A percentile compares a stretch with the other conserved stretches of the same genome.
Evolutionary conservation across 805 yeast species (phyloP).

Genomic region (Kluyveromyces dobzhanskii): DNA sequence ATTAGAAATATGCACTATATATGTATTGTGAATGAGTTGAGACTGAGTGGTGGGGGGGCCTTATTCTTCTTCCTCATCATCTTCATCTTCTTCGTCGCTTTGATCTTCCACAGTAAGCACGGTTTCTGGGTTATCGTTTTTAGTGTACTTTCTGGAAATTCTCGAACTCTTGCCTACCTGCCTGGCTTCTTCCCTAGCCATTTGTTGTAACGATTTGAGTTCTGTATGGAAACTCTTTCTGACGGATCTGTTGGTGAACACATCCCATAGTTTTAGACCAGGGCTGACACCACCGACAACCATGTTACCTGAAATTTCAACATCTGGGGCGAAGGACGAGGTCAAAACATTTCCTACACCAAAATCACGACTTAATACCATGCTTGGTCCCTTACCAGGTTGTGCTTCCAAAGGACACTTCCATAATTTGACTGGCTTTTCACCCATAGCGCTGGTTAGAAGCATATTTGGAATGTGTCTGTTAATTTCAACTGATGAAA

Average conservation of each 20-base stretch:
- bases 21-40: no score
- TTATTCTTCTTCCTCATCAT: constrained; percentile 38
- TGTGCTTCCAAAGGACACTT: constrained; percentile 43
- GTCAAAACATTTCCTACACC: constrained; percentile 90
- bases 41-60: constrained; percentile 7
- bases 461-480: constrained; percentile 59
- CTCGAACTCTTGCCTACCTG: constrained; percentile 55
- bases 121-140: constrained; percentile 40
- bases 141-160: constrained; percentile 63
- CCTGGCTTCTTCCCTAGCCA: constrained; percentile 51
- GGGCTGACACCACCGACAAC: constrained; percentile 83
- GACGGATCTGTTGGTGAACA: constrained; percentile 72
- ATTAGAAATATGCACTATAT: no score
- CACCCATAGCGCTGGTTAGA: constrained; percentile 87
- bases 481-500: constrained; percentile 72
- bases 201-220: constrained; percentile 42
- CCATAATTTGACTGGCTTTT: constrained; percentile 83
- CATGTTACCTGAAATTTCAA: constrained; percentile 76
- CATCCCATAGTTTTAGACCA: constrained; percentile 87
- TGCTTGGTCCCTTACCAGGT: constrained; percentile 49
- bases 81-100: constrained; percentile 53
- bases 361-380: constrained; percentile 85
- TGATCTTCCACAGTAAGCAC: constrained; percentile 58
- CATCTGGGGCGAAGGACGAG: constrained; percentile 76
- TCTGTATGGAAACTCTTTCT: constrained; percentile 59